Conservation (phyloP, 192 early-diverging fungal genomes). For the Mortierella hygrophila region DNA sequence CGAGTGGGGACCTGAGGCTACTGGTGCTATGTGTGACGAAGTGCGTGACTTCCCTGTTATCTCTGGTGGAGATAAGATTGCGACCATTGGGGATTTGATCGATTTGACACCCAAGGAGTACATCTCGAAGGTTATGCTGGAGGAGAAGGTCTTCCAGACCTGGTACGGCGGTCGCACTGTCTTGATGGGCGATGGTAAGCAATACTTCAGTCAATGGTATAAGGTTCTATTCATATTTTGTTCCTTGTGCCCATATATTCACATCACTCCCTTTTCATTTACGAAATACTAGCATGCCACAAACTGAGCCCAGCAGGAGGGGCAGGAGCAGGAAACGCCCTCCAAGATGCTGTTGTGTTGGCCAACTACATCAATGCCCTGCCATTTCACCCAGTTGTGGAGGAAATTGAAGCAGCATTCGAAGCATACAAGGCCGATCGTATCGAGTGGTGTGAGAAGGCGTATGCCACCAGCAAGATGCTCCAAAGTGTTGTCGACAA, state of each 20-base stretch:
- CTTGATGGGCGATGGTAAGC: constrained; percentile 38
- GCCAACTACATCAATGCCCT: constrained; percentile 2
- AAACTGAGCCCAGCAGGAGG: constrained; percentile 3
- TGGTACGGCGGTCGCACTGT: constrained; percentile 36
- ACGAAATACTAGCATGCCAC: not conserved
- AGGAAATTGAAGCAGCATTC: not conserved
- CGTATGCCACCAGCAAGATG: not conserved
- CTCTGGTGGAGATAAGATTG: not conserved
- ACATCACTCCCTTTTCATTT: not conserved
- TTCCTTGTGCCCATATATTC: not conserved
- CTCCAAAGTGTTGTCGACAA: not conserved
- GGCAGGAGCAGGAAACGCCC: not conserved
- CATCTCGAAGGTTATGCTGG: constrained; percentile 33
- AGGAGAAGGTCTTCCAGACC: constrained; percentile 43
- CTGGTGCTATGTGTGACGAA: constrained; percentile 20
- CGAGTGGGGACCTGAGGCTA: constrained; percentile 18
- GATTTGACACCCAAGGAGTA: constrained; percentile 19
- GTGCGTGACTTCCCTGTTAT: constrained; percentile 16
- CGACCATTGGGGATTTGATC: constrained; percentile 24
- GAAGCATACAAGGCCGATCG: not conserved
- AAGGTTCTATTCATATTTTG: not conserved
- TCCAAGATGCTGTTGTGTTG: constrained; percentile 11
- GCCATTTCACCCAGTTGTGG: not conserved
- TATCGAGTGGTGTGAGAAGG: constrained; percentile 1
- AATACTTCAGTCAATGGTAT: not conserved